Conservation (phyloP, 345 rosid genomes). For the Capsella bursapastoris region DNA sequence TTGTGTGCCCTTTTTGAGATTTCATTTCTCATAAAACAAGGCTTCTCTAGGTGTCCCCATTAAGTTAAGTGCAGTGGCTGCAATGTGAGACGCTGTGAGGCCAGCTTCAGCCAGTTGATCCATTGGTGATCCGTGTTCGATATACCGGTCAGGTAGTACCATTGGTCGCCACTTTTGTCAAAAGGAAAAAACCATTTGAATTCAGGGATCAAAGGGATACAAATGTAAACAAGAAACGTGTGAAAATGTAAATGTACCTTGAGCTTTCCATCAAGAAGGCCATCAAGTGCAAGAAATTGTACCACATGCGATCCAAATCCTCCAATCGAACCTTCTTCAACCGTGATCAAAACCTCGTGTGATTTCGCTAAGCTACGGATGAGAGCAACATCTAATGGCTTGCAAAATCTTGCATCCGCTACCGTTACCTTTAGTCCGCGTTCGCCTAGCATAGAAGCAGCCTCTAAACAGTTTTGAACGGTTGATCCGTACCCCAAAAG, state of each 20-base stretch:
- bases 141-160: constrained; percentile 78
- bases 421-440: constrained; percentile 59
- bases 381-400: constrained; percentile 76
- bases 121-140: constrained; percentile 81
- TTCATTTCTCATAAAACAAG: constrained; percentile 33
- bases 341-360: constrained; percentile 76
- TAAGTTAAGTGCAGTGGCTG: constrained; percentile 78
- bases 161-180: constrained; percentile 84
- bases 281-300: constrained; percentile 73
- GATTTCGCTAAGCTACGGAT: constrained; percentile 66
- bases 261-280: constrained; percentile 76
- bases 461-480: constrained; percentile 71
- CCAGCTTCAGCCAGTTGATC: constrained; percentile 82
- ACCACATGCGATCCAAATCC: constrained; percentile 90
- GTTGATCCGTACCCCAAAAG: constrained; percentile 80
- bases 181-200: background rate
- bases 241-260: constrained; percentile 44
- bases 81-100: constrained; percentile 82
- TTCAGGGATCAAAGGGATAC: background rate
- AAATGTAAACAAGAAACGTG: background rate
- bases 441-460: constrained; percentile 55
- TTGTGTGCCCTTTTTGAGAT: background rate
- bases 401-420: constrained; percentile 94
- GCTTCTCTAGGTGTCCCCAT: constrained; percentile 68
- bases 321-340: constrained; percentile 87